Percentiles rank a stretch among this genome's conserved stretches.
These are phyloP conservation scores for Licmophora abbreviata DNA, from an alignment of 108 stramenopile genomes.

Conservation along the genomic window DNA sequence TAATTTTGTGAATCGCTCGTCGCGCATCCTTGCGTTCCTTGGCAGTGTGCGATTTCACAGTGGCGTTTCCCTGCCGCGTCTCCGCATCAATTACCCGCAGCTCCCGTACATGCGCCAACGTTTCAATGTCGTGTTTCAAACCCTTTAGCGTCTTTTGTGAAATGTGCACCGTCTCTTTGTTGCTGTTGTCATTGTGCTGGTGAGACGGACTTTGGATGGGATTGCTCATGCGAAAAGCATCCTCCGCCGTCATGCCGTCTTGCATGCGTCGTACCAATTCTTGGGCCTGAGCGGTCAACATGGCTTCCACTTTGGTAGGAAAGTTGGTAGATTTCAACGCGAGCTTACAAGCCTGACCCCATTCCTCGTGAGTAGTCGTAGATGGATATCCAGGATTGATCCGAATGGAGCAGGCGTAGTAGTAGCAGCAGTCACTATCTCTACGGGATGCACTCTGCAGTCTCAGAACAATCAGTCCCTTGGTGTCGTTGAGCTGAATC, in stretches of 20 bases:
- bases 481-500: conserved; percentile 21
- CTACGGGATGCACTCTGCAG: conserved; percentile 14
- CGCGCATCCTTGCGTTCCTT: conserved; percentile 43
- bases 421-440: too few species aligned
- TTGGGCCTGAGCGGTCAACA: conserved; percentile 37
- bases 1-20: conserved; percentile 22
- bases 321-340: conserved; percentile 35
- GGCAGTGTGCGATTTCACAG: conserved; percentile 10
- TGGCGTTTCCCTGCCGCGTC: conserved; percentile 3
- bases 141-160: conserved; percentile 22
- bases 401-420: conserved; percentile 19
- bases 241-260: conserved; percentile 24
- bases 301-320: conserved; percentile 26
- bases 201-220: conserved; percentile 30
- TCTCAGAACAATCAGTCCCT: conserved; percentile 25
- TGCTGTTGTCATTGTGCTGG: conserved; percentile 11
- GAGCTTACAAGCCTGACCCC: conserved; percentile 20
- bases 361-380: conserved; percentile 4
- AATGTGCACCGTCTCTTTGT: conserved; percentile 5
- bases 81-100: conserved; percentile 18
- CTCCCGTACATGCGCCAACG: conserved; percentile 22
- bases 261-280: conserved; percentile 36
- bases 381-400: conserved; percentile 43
- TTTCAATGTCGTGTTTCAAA: conserved; percentile 38
- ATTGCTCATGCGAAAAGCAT: conserved; percentile 30